Percentiles rank a stretch among this genome's conserved stretches.
These are phyloP conservation scores for Cubamyces lactineus DNA, from an alignment of 768 basidiomycete species.

Conservation along the genomic window DNA sequence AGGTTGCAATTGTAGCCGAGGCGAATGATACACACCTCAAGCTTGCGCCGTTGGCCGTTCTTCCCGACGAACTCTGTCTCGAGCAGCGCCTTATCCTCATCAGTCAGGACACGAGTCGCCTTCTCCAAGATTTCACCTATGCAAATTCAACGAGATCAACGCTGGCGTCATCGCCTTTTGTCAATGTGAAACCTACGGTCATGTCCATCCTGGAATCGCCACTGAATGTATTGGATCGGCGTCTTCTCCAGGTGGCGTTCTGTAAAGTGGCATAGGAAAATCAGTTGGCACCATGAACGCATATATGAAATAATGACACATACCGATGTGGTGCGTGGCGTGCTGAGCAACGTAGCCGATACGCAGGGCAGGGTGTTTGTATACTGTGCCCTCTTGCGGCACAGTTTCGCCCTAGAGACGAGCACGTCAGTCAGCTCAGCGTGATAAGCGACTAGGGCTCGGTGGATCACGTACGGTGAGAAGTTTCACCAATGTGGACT, in stretches of 20 bases:
- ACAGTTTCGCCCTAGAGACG: conserved; percentile 76
- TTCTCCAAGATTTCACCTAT: conserved; percentile 90
- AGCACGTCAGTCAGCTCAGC: neutral
- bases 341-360: conserved; percentile 98
- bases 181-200: conserved; percentile 64
- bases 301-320: conserved; percentile 16
- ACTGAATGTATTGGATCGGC: conserved; percentile 95
- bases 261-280: conserved; percentile 32
- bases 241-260: conserved; percentile 96
- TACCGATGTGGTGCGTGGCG: conserved; percentile 94
- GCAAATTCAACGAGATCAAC: neutral
- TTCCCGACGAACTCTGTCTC: conserved; percentile 90
- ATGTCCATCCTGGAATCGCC: conserved; percentile 98
- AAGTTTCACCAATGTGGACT: conserved; percentile 94
- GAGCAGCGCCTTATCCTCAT: conserved; percentile 77
- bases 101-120: conserved; percentile 85
- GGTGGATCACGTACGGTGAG: conserved; percentile 61
- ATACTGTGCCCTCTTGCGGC: conserved; percentile 89
- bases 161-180: neutral
- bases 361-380: conserved; percentile 92
- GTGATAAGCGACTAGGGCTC: neutral
- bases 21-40: conserved; percentile 64
- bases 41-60: conserved; percentile 87
- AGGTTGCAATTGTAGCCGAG: neutral
- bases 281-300: conserved; percentile 21